Evolutionary conservation across 116 monocot genomes (phyloP).

Genomic region (Cymodocea nodosa): DNA sequence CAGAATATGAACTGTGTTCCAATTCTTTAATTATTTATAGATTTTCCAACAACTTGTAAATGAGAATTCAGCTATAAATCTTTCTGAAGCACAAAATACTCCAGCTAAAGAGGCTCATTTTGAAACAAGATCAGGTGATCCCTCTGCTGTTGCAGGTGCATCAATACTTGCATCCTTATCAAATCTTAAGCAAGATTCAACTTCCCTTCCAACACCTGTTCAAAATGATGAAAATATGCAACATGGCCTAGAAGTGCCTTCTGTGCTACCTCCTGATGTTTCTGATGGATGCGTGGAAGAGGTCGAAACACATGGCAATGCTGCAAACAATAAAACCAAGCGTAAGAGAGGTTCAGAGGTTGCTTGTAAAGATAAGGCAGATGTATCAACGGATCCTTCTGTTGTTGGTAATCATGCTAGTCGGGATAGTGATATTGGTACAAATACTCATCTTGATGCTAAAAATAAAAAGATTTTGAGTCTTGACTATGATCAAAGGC

Average conservation of each 20-base stretch:
- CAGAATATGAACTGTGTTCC: background rate
- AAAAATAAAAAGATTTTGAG: constrained; percentile 25
- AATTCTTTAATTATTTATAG: constrained; percentile 40
- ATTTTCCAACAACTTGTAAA: constrained; percentile 55
- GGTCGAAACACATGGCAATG: constrained; percentile 16
- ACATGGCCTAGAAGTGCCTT: constrained; percentile 16
- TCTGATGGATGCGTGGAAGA: constrained; percentile 19
- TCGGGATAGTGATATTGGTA: constrained; percentile 11
- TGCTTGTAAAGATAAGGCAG: constrained; percentile 9
- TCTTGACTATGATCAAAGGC: constrained; percentile 24
- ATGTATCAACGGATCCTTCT: constrained; percentile 22
- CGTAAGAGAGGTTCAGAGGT: constrained; percentile 9
- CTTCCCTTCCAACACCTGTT: constrained; percentile 20
- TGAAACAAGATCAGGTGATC: constrained; percentile 40
- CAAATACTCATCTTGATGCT: constrained; percentile 26
- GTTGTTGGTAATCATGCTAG: constrained; percentile 9
- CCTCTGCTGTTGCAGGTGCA: constrained; percentile 69
- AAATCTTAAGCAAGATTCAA: constrained; percentile 40
- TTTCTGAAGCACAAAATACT: constrained; percentile 24
- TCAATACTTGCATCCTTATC: constrained; percentile 85
- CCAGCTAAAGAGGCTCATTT: constrained; percentile 29
- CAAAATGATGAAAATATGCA: constrained; percentile 33
- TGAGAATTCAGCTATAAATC: constrained; percentile 18
- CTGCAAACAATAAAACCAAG: constrained; percentile 13
- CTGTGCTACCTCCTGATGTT: constrained; percentile 14